Percentiles rank a stretch among this genome's conserved stretches.
These are phyloP conservation scores for Arabis alpina DNA, from an alignment of 345 rosid species.

Conservation along the genomic window DNA sequence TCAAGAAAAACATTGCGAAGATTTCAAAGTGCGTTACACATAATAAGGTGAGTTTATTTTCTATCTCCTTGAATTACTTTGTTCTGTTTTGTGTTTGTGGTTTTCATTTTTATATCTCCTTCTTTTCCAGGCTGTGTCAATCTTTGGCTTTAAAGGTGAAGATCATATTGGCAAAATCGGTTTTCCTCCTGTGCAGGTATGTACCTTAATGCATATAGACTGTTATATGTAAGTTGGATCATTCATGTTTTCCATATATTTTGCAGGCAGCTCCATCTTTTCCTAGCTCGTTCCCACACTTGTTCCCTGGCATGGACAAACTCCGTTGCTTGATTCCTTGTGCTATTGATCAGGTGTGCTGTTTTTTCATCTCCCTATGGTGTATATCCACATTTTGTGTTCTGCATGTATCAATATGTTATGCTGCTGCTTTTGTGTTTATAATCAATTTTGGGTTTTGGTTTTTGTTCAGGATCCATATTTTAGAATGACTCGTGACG, in stretches of 20 bases:
- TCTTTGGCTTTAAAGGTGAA: constrained; percentile 94
- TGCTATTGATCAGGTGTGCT: constrained; percentile 92
- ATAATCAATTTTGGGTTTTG: constrained; percentile 2
- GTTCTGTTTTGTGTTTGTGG: constrained; percentile 3
- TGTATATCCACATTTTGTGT: not conserved
- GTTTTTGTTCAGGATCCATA: constrained; percentile 80
- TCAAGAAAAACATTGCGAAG: constrained; percentile 85
- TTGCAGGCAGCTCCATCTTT: constrained; percentile 94
- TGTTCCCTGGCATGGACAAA: constrained; percentile 70
- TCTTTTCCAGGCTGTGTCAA: constrained; percentile 65
- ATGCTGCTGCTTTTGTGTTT: constrained; percentile 2
- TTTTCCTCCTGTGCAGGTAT: constrained; percentile 94
- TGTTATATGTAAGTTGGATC: constrained; percentile 10
- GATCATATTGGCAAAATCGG: constrained; percentile 89
- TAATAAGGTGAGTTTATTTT: constrained; percentile 59
- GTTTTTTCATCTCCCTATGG: not conserved
- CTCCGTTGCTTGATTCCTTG: constrained; percentile 94
- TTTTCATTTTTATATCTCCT: constrained; percentile 13
- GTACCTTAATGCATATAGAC: constrained; percentile 14
- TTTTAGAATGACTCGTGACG: constrained; percentile 96
- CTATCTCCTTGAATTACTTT: not conserved
- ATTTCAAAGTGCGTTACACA: constrained; percentile 82
- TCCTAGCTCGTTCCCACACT: constrained; percentile 90
- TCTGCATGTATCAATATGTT: not conserved
- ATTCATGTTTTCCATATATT: not conserved